These are phyloP conservation scores for Silene coronaria DNA, from an alignment of 179 eudicot genomes.

Conservation along the genomic window DNA sequence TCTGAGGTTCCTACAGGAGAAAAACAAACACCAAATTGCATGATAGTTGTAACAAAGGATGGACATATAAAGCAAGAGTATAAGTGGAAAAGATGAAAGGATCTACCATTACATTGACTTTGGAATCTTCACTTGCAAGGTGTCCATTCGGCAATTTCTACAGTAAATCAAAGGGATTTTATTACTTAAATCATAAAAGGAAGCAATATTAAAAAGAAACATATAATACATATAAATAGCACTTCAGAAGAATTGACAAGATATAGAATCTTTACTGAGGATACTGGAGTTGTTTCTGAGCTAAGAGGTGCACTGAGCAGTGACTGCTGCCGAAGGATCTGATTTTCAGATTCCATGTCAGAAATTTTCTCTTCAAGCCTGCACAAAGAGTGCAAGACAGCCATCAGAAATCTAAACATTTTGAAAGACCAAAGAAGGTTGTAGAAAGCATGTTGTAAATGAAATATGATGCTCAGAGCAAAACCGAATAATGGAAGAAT, in stretches of 20 bases:
- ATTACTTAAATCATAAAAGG: background rate
- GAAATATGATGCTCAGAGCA: background rate
- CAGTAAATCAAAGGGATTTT: slow-evolving; percentile 3
- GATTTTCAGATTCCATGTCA: slow-evolving; percentile 62
- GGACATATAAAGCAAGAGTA: background rate
- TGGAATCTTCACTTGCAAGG: slow-evolving; percentile 39
- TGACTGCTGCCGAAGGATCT: slow-evolving; percentile 50
- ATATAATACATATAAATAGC: no score
- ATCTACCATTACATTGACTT: slow-evolving; percentile 29
- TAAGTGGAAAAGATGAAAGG: background rate
- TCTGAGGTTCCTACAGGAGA: slow-evolving; percentile 41
- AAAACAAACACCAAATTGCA: background rate
- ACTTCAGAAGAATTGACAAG: background rate
- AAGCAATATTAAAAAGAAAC: background rate
- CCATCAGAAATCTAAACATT: background rate
- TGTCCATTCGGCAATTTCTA: slow-evolving; percentile 75
- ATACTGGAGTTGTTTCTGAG: slow-evolving; percentile 31
- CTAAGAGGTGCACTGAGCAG: slow-evolving; percentile 33
- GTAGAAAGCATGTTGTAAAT: background rate
- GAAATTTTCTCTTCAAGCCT: slow-evolving; percentile 82
- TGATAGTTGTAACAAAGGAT: background rate
- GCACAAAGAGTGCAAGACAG: slow-evolving; percentile 18
- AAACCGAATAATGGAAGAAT: slow-evolving; percentile 5
- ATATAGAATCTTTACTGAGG: slow-evolving; percentile 13
- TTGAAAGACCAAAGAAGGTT: background rate